Evolutionary conservation across 441 rosid species (phyloP), one percentile per base, ranked within the genome.

Genomic region (Biscutella laevigata): DNA sequence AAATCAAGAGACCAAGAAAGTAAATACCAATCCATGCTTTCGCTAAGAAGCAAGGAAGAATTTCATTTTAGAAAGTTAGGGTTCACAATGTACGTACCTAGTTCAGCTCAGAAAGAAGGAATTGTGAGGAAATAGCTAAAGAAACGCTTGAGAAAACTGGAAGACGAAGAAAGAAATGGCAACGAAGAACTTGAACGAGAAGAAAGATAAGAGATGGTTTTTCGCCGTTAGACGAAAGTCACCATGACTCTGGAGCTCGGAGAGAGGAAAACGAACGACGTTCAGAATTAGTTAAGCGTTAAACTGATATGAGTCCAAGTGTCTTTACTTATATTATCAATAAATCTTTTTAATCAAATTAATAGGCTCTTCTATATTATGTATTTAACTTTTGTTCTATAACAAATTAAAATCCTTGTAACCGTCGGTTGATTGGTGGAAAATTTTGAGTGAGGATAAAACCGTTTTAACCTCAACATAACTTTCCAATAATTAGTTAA

Each of bases 1-100:
- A 63, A 28, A n/a, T 24, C 43, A 12, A 30, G 13, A 28, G 13
- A 47, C 0, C 36, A 30, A 22, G 41, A 36, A 2, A 15, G 15
- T 21, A 36, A 9, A 24, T 1, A 15, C 39, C 8, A 45, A 33
- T 26, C 43, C 45, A 43, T 13, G 12, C 14, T 16, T 12, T 9
- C 2, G 41, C 1, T n/a, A n/a, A n/a, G n/a, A n/a, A n/a, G n/a
- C n/a, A n/a, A n/a, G 19, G 13, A 49, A 27, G 3, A 3, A 40
- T 30, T 25, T 40, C n/a, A 4, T 38, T 60, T 50, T 2, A 20
- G 20, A 16, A 62, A 51, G 16, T 4, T 64, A 64, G 69, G 69
- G 69, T 64, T 64, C 6, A 17, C 53, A 57, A 57, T 57, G 69
- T 4, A 64, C 53, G 69, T 57, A 64, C 69, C 64, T 57, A 48